These are phyloP conservation scores for Euryodendron excelsum DNA, from an alignment of 148 eudicot species.

Conservation along the genomic window DNA sequence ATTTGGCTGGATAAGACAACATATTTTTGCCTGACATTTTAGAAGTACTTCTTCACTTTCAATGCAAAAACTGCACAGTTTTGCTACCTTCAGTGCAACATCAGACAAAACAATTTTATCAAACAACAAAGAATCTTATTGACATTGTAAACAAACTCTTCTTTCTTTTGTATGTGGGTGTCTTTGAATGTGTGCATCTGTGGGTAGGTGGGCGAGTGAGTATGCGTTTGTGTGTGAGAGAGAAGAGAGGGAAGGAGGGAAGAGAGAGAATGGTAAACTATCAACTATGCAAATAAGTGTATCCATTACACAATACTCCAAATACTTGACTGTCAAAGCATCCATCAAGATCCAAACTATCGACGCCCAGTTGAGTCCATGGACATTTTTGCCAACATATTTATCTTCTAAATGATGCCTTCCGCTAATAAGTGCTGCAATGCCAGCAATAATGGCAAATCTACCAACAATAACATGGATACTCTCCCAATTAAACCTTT, in stretches of 20 bases:
- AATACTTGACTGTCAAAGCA: conserved; percentile 49
- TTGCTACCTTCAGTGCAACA: no score
- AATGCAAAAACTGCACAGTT: no score
- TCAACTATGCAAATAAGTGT: conserved; percentile 21
- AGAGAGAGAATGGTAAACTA: not conserved
- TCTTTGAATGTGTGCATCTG: no score
- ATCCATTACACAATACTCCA: conserved; percentile 49
- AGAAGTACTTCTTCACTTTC: no score
- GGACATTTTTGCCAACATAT: conserved; percentile 65
- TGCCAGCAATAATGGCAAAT: conserved; percentile 57
- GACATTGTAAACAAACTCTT: not conserved
- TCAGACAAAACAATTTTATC: no score
- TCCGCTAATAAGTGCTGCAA: conserved; percentile 76
- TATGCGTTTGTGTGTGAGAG: no score
- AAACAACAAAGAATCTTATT: not conserved
- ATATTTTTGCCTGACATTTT: no score
- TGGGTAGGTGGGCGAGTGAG: not conserved
- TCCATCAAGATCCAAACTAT: conserved; percentile 70
- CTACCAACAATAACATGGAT: conserved; percentile 68
- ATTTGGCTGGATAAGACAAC: no score
- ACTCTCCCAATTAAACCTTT: conserved; percentile 78
- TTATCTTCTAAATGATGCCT: conserved; percentile 88
- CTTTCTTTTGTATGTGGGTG: not conserved
- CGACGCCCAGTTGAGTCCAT: conserved; percentile 73
- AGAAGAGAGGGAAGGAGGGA: not conserved